Conservation (phyloP, 345 rosid species). For the Nasturtium officinale region DNA sequence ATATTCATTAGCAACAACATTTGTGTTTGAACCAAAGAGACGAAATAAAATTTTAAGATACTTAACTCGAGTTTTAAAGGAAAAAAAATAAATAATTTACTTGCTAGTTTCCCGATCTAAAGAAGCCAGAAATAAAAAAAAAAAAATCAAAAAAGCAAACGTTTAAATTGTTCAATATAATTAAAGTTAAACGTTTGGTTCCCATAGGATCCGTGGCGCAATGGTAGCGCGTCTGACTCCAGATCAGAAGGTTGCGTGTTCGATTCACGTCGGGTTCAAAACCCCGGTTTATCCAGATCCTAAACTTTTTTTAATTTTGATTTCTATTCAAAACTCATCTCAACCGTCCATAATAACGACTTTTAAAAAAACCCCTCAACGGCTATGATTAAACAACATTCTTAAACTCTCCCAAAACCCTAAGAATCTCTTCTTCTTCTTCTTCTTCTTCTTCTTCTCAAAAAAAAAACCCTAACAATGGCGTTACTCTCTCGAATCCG, state of each 20-base stretch:
- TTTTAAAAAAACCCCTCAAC: not conserved
- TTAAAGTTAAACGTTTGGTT: too few species aligned
- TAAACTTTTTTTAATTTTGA: not conserved
- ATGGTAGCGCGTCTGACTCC: conserved; percentile 99
- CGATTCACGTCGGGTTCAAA: conserved; percentile 53
- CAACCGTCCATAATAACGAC: conserved; percentile 1
- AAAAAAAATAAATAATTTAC: too few species aligned
- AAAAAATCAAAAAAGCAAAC: too few species aligned
- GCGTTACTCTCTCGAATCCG: conserved; percentile 57
- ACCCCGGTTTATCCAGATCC: not conserved
- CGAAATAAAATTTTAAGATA: too few species aligned
- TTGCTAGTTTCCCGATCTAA: too few species aligned
- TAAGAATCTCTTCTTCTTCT: not conserved
- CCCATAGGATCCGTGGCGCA: conserved; percentile 82
- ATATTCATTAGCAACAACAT: too few species aligned
- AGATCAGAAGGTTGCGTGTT: conserved; percentile 99
- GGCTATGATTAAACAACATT: conserved; percentile 1
- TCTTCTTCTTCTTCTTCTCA: conserved; percentile 8
- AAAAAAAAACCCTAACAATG: conserved; percentile 41
- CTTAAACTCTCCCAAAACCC: conserved; percentile 31
- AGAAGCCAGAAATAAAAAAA: too few species aligned
- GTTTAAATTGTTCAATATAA: too few species aligned
- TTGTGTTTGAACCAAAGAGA: too few species aligned
- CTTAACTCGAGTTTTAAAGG: too few species aligned
- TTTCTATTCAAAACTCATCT: not conserved